Evolutionary conservation across 306 rosid genomes (phyloP).

Genomic region (Medicago ruthenica): DNA sequence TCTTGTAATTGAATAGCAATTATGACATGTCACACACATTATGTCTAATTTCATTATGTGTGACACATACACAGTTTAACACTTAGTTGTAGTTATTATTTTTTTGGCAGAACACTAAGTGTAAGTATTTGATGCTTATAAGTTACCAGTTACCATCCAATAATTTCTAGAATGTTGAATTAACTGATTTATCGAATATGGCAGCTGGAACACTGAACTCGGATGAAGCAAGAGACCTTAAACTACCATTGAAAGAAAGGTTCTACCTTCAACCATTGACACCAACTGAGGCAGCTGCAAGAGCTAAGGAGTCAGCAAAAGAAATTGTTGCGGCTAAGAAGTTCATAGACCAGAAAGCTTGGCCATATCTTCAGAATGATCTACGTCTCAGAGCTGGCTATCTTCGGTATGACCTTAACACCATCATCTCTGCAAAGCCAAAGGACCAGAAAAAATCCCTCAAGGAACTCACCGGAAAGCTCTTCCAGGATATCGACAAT

Average conservation of each 20-base stretch:
- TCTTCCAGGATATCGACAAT: constrained; percentile 72
- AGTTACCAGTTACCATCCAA: neutral
- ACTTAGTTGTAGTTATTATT: neutral
- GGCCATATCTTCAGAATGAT: constrained; percentile 93
- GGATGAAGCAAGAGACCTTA: constrained; percentile 83
- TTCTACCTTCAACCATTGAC: constrained; percentile 80
- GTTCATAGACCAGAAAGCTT: constrained; percentile 86
- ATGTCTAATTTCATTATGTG: neutral
- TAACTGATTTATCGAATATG: constrained; percentile 25
- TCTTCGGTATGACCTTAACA: constrained; percentile 88
- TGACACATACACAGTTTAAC: neutral
- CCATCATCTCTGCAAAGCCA: constrained; percentile 75
- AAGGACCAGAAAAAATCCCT: constrained; percentile 77
- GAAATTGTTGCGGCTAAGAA: constrained; percentile 78
- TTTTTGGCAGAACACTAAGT: no score
- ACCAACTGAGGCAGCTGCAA: constrained; percentile 69
- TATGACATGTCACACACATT: neutral
- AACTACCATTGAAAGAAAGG: constrained; percentile 75
- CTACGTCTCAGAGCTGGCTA: constrained; percentile 75
- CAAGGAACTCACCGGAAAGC: constrained; percentile 85
- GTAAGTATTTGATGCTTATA: neutral
- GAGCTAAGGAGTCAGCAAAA: constrained; percentile 94
- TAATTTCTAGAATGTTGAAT: neutral
- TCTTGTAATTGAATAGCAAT: neutral
- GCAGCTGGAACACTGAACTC: constrained; percentile 95